Conservation (phyloP, 306 rosid genomes). For the Dalbergia cochinchinensis region DNA sequence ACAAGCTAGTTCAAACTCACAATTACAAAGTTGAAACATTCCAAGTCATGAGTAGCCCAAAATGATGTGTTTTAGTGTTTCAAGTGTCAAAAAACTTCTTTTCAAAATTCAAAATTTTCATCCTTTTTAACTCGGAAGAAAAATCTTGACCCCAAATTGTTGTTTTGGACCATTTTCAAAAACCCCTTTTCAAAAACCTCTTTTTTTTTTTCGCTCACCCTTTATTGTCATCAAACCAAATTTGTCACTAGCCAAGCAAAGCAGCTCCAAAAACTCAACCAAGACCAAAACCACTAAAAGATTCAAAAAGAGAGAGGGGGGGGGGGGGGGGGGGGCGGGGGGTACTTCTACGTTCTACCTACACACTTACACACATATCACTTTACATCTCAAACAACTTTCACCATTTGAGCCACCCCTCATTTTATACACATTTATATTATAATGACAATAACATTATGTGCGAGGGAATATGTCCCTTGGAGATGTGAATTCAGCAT, state of each 20-base stretch:
- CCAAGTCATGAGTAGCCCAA: neutral
- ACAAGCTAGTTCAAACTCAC: neutral
- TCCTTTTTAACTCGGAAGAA: neutral
- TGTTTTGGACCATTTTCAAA: conserved; percentile 6
- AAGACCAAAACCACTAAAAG: neutral
- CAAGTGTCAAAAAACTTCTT: neutral
- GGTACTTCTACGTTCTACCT: neutral
- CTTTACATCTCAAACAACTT: neutral
- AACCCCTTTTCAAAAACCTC: neutral
- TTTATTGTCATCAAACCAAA: neutral
- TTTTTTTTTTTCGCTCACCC: neutral
- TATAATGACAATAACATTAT: neutral
- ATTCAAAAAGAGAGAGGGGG: no score
- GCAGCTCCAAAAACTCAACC: conserved; percentile 18
- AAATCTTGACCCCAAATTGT: neutral
- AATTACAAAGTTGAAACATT: neutral
- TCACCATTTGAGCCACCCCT: neutral
- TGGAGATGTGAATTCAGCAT: neutral
- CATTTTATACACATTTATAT: neutral
- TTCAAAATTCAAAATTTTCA: neutral
- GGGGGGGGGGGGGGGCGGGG: no score
- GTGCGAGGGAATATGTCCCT: neutral
- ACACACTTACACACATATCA: neutral
- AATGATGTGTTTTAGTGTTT: neutral
- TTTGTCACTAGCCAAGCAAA: conserved; percentile 39